Conservation (phyloP, 805 yeast species). For the Maudiozyma saulgeensis region DNA sequence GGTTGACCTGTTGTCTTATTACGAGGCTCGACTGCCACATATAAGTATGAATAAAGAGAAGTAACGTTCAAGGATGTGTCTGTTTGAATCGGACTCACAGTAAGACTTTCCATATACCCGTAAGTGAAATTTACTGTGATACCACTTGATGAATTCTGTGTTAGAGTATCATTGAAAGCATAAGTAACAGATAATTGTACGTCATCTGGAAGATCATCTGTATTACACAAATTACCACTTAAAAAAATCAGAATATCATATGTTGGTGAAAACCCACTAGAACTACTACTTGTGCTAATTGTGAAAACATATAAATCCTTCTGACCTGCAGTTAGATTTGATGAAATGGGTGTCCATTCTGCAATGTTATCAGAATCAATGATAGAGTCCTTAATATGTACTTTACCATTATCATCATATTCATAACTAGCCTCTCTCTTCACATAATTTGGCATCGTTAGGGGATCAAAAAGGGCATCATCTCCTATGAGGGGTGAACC, state of each 20-base stretch:
- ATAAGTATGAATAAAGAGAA: constrained; percentile 17
- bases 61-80: constrained; percentile 10
- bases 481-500: neutral
- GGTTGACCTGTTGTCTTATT: constrained; percentile 15
- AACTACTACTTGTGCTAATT: constrained; percentile 6
- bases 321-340: constrained; percentile 20
- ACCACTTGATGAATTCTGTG: constrained; percentile 11
- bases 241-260: constrained; percentile 24
- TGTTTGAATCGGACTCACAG: constrained; percentile 16
- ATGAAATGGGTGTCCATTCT: constrained; percentile 28
- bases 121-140: constrained; percentile 9
- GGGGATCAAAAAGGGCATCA: neutral
- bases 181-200: constrained; percentile 16
- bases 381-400: constrained; percentile 1
- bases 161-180: constrained; percentile 20
- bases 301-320: constrained; percentile 18
- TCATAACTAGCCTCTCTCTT: neutral
- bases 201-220: constrained; percentile 17
- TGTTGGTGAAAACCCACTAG: constrained; percentile 7
- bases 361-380: constrained; percentile 23
- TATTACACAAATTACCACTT: constrained; percentile 29
- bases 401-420: neutral
- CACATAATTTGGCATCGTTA: neutral
- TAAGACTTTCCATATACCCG: constrained; percentile 27
- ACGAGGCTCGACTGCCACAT: constrained; percentile 18